Conservation (phyloP, 805 yeast species). For the Huiozyma naganishii region DNA sequence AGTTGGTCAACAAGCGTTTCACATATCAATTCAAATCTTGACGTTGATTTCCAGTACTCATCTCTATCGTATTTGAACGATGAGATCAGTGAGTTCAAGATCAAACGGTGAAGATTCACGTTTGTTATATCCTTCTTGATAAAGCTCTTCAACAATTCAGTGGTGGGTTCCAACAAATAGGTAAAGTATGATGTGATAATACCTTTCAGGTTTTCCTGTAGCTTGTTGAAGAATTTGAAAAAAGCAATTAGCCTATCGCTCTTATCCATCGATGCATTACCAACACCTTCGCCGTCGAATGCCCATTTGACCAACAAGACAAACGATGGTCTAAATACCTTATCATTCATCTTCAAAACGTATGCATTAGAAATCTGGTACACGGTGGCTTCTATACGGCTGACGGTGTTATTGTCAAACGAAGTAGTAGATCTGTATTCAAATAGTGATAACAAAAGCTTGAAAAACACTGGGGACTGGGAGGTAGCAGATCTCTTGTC, state of each 20-base stretch:
- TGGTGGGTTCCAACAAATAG: conserved; percentile 69
- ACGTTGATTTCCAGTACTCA: conserved; percentile 87
- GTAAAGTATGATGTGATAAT: conserved; percentile 84
- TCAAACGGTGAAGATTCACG: conserved; percentile 55
- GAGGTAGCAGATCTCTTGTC: conserved; percentile 69
- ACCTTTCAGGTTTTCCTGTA: conserved; percentile 75
- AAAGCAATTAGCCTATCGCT: conserved; percentile 57
- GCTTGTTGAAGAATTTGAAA: conserved; percentile 73
- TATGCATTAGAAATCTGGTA: conserved; percentile 62
- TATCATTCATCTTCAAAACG: conserved; percentile 88
- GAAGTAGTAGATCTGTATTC: conserved; percentile 51
- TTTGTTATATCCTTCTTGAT: conserved; percentile 34
- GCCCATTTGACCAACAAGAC: conserved; percentile 88
- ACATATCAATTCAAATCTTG: conserved; percentile 68
- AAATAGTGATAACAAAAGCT: conserved; percentile 57
- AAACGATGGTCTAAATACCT: conserved; percentile 85
- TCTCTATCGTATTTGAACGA: conserved; percentile 85
- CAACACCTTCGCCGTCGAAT: conserved; percentile 66
- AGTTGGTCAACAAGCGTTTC: conserved; percentile 58
- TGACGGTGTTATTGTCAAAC: conserved; percentile 62
- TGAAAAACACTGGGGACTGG: conserved; percentile 57
- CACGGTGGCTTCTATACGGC: conserved; percentile 70
- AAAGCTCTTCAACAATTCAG: conserved; percentile 42
- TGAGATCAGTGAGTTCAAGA: conserved; percentile 61
- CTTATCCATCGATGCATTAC: conserved; percentile 35